Evolutionary conservation across 768 basidiomycete genomes (phyloP).

Genomic region (Trametes elegans): DNA sequence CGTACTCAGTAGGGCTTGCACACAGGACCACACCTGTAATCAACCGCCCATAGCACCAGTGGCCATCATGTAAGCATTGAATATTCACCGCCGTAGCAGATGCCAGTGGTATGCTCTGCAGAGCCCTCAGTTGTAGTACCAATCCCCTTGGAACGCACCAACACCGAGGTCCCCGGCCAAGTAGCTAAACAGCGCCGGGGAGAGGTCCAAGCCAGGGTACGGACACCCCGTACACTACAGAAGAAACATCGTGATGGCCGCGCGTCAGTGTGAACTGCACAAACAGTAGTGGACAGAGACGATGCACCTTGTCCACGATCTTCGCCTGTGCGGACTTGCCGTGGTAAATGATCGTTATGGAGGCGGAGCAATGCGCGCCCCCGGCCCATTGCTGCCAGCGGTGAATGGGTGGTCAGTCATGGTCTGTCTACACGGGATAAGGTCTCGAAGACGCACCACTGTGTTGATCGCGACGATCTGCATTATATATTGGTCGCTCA

Average conservation of each 20-base stretch:
- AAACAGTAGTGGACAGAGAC: no score
- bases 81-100: no score
- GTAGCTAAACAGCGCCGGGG: neutral
- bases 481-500: no score
- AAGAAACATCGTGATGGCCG: no score
- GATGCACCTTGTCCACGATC: neutral
- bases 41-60: no score
- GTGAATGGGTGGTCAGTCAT: neutral
- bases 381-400: neutral
- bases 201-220: neutral
- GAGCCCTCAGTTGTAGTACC: no score
- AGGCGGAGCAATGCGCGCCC: neutral
- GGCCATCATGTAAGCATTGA: no score
- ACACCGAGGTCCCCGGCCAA: neutral
- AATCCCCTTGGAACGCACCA: no score
- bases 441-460: neutral
- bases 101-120: no score
- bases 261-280: no score
- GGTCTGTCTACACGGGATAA: neutral
- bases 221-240: neutral
- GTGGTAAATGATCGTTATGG: neutral
- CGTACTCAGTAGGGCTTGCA: no score
- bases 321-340: neutral
- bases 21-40: no score
- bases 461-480: neutral